phyloP scores from a whole-genome alignment of 352 stramenopile species.

The Phytophthora constricta region DNA sequence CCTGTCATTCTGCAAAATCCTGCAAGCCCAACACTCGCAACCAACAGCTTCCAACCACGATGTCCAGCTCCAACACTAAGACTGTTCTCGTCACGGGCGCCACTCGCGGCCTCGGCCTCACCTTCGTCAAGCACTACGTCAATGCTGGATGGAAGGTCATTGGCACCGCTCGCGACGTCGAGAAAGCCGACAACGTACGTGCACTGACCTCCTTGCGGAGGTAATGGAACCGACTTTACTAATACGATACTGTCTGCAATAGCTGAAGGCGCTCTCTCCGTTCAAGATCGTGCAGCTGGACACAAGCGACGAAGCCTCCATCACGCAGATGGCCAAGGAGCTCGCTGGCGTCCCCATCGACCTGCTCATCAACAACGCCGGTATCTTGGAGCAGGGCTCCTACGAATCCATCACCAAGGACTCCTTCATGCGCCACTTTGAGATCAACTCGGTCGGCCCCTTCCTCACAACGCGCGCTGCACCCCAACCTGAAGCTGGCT shows the following conservation, averaged over 20 bases:
- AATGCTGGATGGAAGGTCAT: conserved; percentile 56
- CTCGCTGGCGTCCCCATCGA: conserved; percentile 57
- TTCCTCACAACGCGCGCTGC: conserved; percentile 60
- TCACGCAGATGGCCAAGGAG: conserved; percentile 37
- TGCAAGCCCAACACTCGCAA: neutral
- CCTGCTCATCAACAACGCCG: conserved; percentile 70
- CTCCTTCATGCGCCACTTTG: conserved; percentile 58
- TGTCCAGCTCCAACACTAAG: conserved; percentile 27
- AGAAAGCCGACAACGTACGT: conserved; percentile 40
- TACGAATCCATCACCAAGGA: conserved; percentile 48
- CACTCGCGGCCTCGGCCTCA: conserved; percentile 55
- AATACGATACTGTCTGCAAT: neutral
- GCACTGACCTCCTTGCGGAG: neutral
- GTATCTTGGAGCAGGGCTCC: conserved; percentile 32
- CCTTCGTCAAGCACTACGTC: conserved; percentile 50
- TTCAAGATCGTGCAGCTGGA: conserved; percentile 59
- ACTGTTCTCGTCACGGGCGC: conserved; percentile 59
- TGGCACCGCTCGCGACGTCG: conserved; percentile 34
- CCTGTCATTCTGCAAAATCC: neutral
- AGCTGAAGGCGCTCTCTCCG: conserved; percentile 43
- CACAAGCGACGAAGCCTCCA: conserved; percentile 49
- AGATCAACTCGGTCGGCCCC: conserved; percentile 63
- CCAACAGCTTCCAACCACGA: neutral
- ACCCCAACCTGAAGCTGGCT: conserved; percentile 46
- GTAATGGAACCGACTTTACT: neutral